A percentile compares a stretch with the other conserved stretches of the same genome.
These are phyloP conservation scores for Linnemannia hyalina DNA, from an alignment of 192 early-diverging fungal genomes.

Conservation along the genomic window DNA sequence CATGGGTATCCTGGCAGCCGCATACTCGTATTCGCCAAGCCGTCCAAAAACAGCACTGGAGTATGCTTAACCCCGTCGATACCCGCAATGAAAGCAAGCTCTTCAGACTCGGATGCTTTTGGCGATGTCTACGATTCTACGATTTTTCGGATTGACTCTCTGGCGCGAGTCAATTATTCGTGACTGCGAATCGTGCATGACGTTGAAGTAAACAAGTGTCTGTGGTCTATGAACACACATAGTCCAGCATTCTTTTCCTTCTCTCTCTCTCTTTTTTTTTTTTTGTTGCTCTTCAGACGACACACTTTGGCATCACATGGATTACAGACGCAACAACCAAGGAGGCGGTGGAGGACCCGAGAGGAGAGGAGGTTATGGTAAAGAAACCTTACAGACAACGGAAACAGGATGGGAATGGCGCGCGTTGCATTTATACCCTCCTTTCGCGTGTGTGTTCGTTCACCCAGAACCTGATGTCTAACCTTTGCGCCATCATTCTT, in stretches of 20 bases:
- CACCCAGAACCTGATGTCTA: neutral
- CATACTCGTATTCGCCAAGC: too few species aligned
- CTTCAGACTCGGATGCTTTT: too few species aligned
- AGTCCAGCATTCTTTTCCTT: neutral
- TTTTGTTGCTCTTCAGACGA: neutral
- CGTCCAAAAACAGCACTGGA: too few species aligned
- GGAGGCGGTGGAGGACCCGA: conserved; percentile 44
- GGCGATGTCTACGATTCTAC: too few species aligned
- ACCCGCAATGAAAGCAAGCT: too few species aligned
- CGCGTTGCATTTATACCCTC: too few species aligned
- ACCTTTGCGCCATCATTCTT: neutral
- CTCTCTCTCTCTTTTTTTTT: neutral
- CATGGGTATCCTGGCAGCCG: too few species aligned
- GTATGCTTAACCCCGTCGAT: too few species aligned
- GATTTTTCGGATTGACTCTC: too few species aligned
- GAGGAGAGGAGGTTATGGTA: conserved; percentile 39
- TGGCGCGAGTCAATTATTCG: neutral
- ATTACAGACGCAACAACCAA: conserved; percentile 41
- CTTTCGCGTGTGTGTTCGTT: neutral
- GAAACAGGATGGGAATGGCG: neutral
- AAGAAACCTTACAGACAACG: too few species aligned
- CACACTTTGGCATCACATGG: conserved; percentile 25
- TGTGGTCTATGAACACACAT: too few species aligned
- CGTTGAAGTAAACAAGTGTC: neutral
- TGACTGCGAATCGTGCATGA: conserved; percentile 9